Conservation (phyloP, 176 grass and related monocot genomes). For the Eleusine coracana region DNA sequence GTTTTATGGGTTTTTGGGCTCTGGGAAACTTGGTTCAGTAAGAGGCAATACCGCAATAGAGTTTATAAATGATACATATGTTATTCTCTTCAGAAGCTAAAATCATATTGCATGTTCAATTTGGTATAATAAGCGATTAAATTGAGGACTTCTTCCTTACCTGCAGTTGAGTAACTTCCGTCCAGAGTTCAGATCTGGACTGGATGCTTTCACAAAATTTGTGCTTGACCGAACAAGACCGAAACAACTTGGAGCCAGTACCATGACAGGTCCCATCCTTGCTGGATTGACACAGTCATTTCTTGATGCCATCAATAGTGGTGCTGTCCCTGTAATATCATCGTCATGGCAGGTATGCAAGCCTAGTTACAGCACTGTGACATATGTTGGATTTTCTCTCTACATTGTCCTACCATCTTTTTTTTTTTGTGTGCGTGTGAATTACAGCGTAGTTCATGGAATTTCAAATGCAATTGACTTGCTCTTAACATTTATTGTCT, state of each 20-base stretch:
- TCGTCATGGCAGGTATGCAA: conserved; percentile 89
- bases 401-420: neutral
- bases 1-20: neutral
- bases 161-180: conserved; percentile 81
- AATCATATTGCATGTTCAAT: conserved; percentile 17
- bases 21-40: conserved; percentile 19
- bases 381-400: neutral
- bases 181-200: conserved; percentile 79
- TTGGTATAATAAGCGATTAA: neutral
- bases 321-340: conserved; percentile 88
- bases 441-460: conserved; percentile 6
- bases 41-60: neutral
- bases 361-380: neutral
- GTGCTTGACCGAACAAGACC: conserved; percentile 92
- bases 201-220: conserved; percentile 90
- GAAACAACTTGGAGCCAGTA: conserved; percentile 92
- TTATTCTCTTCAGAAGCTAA: neutral
- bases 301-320: conserved; percentile 93
- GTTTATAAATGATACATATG: neutral
- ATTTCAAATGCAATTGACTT: neutral
- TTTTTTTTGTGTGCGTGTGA: no score
- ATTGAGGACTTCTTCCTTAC: neutral
- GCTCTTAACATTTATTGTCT: neutral
- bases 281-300: conserved; percentile 95
- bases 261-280: conserved; percentile 94